Evolutionary conservation across 75 land plant species (phyloP).

Genomic region (Pseudotsuga menziesii): DNA sequence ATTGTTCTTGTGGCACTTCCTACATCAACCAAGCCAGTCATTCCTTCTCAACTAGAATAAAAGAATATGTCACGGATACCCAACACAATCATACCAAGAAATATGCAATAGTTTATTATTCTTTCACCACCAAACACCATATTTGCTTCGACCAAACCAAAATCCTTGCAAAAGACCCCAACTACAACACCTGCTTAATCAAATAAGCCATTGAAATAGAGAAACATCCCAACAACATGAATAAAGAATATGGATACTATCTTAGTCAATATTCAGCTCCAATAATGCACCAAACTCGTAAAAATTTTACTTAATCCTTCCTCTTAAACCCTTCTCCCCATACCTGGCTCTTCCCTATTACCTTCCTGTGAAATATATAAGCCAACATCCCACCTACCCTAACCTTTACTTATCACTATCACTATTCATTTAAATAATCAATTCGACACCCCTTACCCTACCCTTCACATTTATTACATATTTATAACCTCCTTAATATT

Average conservation of each 20-base stretch:
- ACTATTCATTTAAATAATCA: too few relatives aligned
- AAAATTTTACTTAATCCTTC: not conserved
- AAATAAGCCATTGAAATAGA: not conserved
- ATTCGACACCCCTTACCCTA: too few relatives aligned
- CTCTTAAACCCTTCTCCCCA: too few relatives aligned
- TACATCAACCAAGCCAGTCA: not conserved
- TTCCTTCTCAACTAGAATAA: not conserved
- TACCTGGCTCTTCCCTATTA: not conserved
- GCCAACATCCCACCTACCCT: too few relatives aligned
- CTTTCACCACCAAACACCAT: not conserved
- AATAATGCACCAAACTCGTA: not conserved
- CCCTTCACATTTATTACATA: too few relatives aligned
- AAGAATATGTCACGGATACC: not conserved
- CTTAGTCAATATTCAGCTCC: not conserved
- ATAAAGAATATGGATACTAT: not conserved
- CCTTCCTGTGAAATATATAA: too few relatives aligned
- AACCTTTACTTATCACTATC: too few relatives aligned
- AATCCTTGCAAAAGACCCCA: not conserved
- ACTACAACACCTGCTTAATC: not conserved
- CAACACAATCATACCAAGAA: not conserved
- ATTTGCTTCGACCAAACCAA: not conserved
- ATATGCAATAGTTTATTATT: not conserved
- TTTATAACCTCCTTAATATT: too few relatives aligned
- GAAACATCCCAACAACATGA: not conserved
- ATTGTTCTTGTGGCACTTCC: not conserved